Conservation (phyloP, 805 yeast genomes). For the Kodamaea nitidulidarum region DNA sequence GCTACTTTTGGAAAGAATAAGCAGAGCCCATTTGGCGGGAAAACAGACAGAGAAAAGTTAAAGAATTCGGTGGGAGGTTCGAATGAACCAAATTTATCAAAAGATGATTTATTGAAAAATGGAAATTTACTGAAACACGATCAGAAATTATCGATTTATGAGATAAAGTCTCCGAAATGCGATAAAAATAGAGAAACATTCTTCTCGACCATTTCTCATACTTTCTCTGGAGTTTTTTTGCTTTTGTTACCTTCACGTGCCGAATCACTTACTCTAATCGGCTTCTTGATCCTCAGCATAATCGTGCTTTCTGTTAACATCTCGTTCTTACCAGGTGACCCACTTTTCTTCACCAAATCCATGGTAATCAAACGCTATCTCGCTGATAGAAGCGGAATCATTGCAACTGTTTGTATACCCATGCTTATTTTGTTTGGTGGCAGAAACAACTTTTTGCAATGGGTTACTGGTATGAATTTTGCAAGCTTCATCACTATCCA, state of each 20-base stretch:
- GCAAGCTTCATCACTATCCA: conserved; percentile 56
- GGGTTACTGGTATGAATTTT: conserved; percentile 35
- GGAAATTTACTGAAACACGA: too few species aligned
- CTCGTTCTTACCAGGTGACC: conserved; percentile 16
- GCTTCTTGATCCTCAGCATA: conserved; percentile 11
- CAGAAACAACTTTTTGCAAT: conserved; percentile 35
- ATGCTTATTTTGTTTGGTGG: conserved; percentile 32
- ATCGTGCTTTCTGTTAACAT: conserved; percentile 28
- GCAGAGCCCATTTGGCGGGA: conserved; percentile 15
- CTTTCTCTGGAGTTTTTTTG: too few species aligned
- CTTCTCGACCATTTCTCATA: too few species aligned
- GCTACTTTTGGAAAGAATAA: conserved; percentile 28
- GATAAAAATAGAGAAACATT: too few species aligned
- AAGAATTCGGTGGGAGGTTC: too few species aligned
- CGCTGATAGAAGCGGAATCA: conserved; percentile 43
- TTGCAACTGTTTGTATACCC: conserved; percentile 36
- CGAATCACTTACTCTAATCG: conserved; percentile 7
- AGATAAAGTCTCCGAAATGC: too few species aligned
- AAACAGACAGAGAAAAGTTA: too few species aligned
- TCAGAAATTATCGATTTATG: too few species aligned
- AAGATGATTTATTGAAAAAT: too few species aligned
- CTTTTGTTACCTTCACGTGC: conserved; percentile 16
- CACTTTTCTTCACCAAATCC: conserved; percentile 11
- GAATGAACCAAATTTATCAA: conserved; percentile 9
- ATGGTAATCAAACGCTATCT: conserved; percentile 23